Conservation (phyloP, 2,329 filamentous ascomycete genomes). For the Fusarium tupiense region DNA sequence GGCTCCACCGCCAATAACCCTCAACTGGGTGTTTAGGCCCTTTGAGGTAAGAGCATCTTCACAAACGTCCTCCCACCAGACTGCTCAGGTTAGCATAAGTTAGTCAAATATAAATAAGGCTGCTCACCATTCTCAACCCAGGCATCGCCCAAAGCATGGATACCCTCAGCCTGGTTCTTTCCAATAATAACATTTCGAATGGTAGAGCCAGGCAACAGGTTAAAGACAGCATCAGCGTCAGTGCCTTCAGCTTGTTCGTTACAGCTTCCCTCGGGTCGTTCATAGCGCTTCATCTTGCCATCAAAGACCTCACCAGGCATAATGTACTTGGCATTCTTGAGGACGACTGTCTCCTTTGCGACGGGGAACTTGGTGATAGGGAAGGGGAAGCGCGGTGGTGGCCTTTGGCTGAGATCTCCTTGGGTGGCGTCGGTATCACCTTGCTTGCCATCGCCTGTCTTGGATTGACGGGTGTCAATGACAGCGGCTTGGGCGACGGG, state of each 20-base stretch:
- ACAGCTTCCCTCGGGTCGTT: conserved; percentile 53
- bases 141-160: conserved; percentile 45
- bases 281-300: conserved; percentile 51
- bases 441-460: conserved; percentile 39
- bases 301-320: conserved; percentile 47
- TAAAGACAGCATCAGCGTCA: conserved; percentile 53
- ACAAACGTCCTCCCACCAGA: conserved; percentile 47
- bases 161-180: conserved; percentile 48
- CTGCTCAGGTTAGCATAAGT: neutral
- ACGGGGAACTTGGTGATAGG: conserved; percentile 45
- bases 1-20: conserved; percentile 45
- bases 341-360: conserved; percentile 42
- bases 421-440: conserved; percentile 40
- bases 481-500: conserved; percentile 29
- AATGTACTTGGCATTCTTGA: conserved; percentile 46
- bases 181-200: conserved; percentile 54
- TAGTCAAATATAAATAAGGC: fast-evolving
- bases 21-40: conserved; percentile 43
- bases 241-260: conserved; percentile 56
- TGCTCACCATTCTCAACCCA: conserved; percentile 45
- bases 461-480: conserved; percentile 27
- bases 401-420: conserved; percentile 40
- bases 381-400: conserved; percentile 44
- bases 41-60: conserved; percentile 44
- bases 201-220: conserved; percentile 49